Conservation (phyloP, 176 grass and related monocot genomes). For the Juncus effusus region DNA sequence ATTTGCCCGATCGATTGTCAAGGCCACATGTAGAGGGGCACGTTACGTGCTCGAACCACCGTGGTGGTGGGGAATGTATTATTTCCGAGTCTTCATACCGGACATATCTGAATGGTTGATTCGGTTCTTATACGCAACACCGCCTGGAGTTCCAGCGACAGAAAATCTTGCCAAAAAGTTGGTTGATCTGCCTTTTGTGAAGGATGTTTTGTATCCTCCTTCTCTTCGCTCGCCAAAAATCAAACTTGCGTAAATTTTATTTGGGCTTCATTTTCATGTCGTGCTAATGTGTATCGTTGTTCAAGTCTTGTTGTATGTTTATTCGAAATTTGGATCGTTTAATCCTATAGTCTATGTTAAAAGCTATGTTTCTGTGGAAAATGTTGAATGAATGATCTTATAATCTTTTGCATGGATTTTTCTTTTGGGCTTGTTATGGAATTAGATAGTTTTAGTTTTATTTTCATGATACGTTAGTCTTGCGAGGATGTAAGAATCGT, state of each 20-base stretch:
- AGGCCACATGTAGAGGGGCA: conserved; percentile 37
- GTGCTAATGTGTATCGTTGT: too few relatives aligned
- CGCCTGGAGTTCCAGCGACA: neutral
- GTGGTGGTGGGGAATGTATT: conserved; percentile 48
- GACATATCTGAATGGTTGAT: conserved; percentile 39
- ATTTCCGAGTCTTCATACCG: conserved; percentile 40
- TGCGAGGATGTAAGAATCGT: too few relatives aligned
- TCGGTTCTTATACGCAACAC: conserved; percentile 34
- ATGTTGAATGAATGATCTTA: too few relatives aligned
- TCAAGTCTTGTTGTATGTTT: too few relatives aligned
- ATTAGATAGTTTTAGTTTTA: too few relatives aligned
- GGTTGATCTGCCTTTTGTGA: conserved; percentile 29
- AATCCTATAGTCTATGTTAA: neutral
- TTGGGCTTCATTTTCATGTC: neutral
- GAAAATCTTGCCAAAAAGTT: conserved; percentile 43
- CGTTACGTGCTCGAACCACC: conserved; percentile 48
- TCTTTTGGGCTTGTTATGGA: too few relatives aligned
- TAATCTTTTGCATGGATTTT: too few relatives aligned
- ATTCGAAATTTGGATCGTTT: too few relatives aligned
- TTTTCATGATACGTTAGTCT: too few relatives aligned
- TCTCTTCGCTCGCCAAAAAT: conserved; percentile 43
- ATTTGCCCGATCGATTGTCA: conserved; percentile 33
- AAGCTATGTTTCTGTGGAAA: too few relatives aligned
- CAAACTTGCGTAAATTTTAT: conserved; percentile 19
- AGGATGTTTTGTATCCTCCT: conserved; percentile 26